Evolutionary conservation across 202 grass and related monocot species (phyloP), one percentile per base, ranked within the genome.

Genomic region (Schoenoplectus tabernaemontani): DNA sequence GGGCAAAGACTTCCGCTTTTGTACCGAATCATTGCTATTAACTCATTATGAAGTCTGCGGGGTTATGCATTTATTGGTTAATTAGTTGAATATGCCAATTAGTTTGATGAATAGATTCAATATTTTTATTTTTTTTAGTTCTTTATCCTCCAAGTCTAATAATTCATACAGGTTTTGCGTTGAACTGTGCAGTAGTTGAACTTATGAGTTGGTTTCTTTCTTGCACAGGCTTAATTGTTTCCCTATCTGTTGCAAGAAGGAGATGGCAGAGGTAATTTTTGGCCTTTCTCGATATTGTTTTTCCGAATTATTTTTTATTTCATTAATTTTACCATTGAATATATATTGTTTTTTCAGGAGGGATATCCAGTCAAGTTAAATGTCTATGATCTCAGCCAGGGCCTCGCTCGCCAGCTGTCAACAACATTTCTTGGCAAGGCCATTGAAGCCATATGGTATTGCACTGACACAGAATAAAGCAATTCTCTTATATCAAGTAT

Each of bases 401-500:
- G 95, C 48, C 86, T 97, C 64, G 91, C 91, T 44, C 82, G 87
- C 58, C 89, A 93, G 80, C 82, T 97, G 20, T 92, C 91, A 1
- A 68, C 80, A 0, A 87, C 89, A 38, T 84, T 88, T 68, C 80
- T 93, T 4, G 87, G 87, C 71, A 91, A 93, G 68, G 48, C 84
- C 32, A 84, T 97, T 11, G 89, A 97, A 34, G 94, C 86, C 10
- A 85, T 97, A 48, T 97, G 94, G 94, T 97, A 87, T 78, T 46
- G 59, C 43, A n/a, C 24, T 54, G 23, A 23, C 6, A 32, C 13
- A 75, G 13, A 16, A 38, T 20, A 19, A 53, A n/a, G n/a, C n/a
- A n/a, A n/a, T n/a, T n/a, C n/a, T n/a, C n/a, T n/a, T n/a, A n/a
- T n/a, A n/a, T n/a, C n/a, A n/a, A n/a, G n/a, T n/a, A n/a, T n/a